Evolutionary conservation across 1,284 basidiomycete genomes (phyloP), one percentile per base, ranked within the genome.

Genomic region (Macrocystidia cucumis): DNA sequence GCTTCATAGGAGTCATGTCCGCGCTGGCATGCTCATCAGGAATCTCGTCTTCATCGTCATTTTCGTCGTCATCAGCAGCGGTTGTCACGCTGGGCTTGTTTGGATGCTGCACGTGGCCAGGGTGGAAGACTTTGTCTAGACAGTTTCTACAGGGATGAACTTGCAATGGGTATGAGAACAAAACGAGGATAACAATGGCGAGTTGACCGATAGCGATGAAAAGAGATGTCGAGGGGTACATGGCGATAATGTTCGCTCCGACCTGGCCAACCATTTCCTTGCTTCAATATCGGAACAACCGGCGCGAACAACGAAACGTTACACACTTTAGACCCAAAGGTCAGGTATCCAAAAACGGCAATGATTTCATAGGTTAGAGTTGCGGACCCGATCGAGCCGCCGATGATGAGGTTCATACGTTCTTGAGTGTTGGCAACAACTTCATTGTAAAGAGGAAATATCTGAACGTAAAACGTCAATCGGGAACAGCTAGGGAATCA

Each of bases 401-500:
- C 78, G 39, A 97, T 87, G 38, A 96, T 77, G n/a, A 75, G 65
- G 55, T 96, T 95, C 74, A 97, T 85, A 25, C 88, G 74, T 29
- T 60, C 50, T 55, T 97, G 91, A 1, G 77, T 78, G 53, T 93
- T 95, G 35, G 69, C 66, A 44, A 72, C 69, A 20, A 98, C 71
- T 60, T 98, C 96, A 54, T 98, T 98, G 67, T 85, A 96, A 34
- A 97, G 81, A 2, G 92, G 88, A 60, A 92, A 92, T 21, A 93
- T 61, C 87, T 91, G 41, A 18, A 3, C 32, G 38, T 35, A 45
- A 47, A 49, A 24, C 29, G 19, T 37, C 26, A 31, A 29, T 21
- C 9, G n/a, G 27, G 26, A 19, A 35, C 4, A 26, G 14, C 29
- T 32, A 16, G 37, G 12, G 20, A 2, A 29, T 4, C 21, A 16